A percentile compares a stretch with the other conserved stretches of the same genome.
These are phyloP conservation scores for Daldinia bambusicola DNA, from an alignment of 495 filamentous ascomycete species.

Conservation along the genomic window DNA sequence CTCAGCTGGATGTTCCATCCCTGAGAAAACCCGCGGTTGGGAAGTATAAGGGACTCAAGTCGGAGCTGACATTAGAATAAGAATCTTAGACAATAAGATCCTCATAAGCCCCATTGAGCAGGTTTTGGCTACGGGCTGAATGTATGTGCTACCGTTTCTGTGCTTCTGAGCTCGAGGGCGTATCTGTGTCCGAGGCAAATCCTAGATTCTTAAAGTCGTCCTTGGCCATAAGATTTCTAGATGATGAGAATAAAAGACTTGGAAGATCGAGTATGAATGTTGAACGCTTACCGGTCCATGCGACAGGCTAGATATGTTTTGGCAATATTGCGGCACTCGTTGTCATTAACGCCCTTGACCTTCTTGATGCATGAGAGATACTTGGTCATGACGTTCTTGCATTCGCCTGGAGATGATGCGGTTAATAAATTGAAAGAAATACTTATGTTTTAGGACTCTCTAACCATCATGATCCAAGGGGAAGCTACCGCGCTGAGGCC, in stretches of 20 bases:
- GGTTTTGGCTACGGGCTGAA: background rate
- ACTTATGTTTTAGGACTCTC: constrained; percentile 32
- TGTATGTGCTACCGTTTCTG: constrained; percentile 9
- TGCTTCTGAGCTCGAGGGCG: constrained; percentile 43
- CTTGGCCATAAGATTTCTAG: constrained; percentile 91
- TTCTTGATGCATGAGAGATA: constrained; percentile 89
- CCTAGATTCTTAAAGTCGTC: constrained; percentile 95
- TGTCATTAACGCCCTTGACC: constrained; percentile 82
- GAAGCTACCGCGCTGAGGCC: constrained; percentile 94
- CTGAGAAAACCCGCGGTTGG: background rate
- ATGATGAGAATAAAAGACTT: constrained; percentile 21
- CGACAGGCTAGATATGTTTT: constrained; percentile 90
- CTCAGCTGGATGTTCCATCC: background rate
- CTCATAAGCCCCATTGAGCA: background rate
- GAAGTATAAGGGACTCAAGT: background rate
- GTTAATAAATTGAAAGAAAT: constrained; percentile 6
- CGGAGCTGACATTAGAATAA: background rate
- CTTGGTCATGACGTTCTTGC: constrained; percentile 82
- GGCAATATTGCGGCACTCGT: constrained; percentile 82
- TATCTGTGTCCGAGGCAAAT: constrained; percentile 66
- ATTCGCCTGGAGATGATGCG: constrained; percentile 72
- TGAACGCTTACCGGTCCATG: constrained; percentile 83
- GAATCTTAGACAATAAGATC: background rate
- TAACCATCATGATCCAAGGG: constrained; percentile 94
- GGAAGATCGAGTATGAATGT: background rate